phyloP scores from a whole-genome alignment of 2,329 filamentous ascomycete species.

The Alternaria incomplexa region DNA sequence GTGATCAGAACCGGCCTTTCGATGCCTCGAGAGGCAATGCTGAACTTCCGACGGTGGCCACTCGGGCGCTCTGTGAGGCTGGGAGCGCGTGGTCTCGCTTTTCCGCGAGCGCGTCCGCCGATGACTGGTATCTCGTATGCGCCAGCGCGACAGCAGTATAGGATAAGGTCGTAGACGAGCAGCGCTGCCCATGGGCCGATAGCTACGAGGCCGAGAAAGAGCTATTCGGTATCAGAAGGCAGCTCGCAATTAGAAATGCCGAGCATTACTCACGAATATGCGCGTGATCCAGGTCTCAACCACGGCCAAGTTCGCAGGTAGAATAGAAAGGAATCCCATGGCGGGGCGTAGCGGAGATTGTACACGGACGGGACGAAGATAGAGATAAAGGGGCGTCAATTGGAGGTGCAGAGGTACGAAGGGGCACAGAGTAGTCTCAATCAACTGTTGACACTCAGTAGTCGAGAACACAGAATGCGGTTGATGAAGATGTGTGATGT shows the following conservation, averaged over 20 bases:
- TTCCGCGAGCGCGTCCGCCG: slow-evolving; percentile 66
- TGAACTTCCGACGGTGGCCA: slow-evolving; percentile 55
- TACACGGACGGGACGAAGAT: not conserved
- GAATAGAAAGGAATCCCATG: slow-evolving; percentile 71
- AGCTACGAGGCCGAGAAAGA: slow-evolving; percentile 65
- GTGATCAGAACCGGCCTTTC: slow-evolving; percentile 28
- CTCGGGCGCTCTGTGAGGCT: slow-evolving; percentile 64
- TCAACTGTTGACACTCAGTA: not conserved
- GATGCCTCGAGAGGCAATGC: slow-evolving; percentile 43
- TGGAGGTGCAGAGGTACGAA: not conserved
- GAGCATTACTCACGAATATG: slow-evolving; percentile 62
- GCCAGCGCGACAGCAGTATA: slow-evolving; percentile 66
- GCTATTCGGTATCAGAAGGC: slow-evolving; percentile 46
- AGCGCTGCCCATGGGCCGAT: slow-evolving; percentile 68
- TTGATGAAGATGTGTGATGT: not conserved
- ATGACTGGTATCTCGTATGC: slow-evolving; percentile 65
- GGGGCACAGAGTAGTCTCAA: not conserved
- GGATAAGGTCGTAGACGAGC: slow-evolving; percentile 67
- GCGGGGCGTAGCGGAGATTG: slow-evolving; percentile 3
- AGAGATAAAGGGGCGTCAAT: not conserved
- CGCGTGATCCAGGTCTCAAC: slow-evolving; percentile 68
- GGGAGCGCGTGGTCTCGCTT: slow-evolving; percentile 65
- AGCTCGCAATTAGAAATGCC: no score
- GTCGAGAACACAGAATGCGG: not conserved
- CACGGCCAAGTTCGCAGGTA: slow-evolving; percentile 63